phyloP scores from a whole-genome alignment of 345 rosid genomes.

The Carallia brachiata region DNA sequence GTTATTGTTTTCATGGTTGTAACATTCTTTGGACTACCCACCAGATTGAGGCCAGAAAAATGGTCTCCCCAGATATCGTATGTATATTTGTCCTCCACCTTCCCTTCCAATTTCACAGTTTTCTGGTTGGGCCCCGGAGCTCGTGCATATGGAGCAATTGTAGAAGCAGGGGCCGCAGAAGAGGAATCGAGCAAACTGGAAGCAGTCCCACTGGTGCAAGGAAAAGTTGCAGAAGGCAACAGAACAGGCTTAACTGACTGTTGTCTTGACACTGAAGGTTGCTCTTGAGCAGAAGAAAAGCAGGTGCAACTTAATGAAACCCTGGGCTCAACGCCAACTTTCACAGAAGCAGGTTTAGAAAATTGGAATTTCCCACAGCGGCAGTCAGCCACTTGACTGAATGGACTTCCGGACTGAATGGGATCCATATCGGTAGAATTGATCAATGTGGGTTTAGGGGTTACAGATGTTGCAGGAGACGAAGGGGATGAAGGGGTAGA shows the following conservation, averaged over 20 bases:
- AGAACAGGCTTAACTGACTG: conserved; percentile 30
- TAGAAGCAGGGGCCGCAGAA: conserved; percentile 36
- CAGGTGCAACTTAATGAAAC: conserved; percentile 15
- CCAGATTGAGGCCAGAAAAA: conserved; percentile 49
- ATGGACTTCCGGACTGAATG: conserved; percentile 29
- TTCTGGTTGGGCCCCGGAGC: conserved; percentile 62
- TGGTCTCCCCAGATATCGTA: conserved; percentile 94
- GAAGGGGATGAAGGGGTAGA: conserved; percentile 85
- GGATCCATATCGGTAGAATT: conserved; percentile 35
- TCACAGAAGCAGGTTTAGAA: conserved; percentile 23
- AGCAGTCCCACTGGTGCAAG: conserved; percentile 27
- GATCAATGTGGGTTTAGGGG: conserved; percentile 29
- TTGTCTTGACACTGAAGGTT: conserved; percentile 20
- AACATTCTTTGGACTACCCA: conserved; percentile 40
- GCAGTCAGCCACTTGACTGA: conserved; percentile 21
- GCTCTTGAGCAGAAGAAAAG: conserved; percentile 21
- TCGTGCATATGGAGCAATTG: conserved; percentile 58
- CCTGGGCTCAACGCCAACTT: conserved; percentile 20
- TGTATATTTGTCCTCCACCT: conserved; percentile 36
- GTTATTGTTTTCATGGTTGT: conserved; percentile 32
- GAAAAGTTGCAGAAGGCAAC: conserved; percentile 52
- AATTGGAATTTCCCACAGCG: conserved; percentile 20
- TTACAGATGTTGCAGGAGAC: conserved; percentile 46
- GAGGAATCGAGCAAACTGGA: conserved; percentile 28
- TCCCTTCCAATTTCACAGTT: conserved; percentile 31